phyloP scores from a whole-genome alignment of 1,139 yeast genomes.

The Yamadazyma kanchanaburiensis region DNA sequence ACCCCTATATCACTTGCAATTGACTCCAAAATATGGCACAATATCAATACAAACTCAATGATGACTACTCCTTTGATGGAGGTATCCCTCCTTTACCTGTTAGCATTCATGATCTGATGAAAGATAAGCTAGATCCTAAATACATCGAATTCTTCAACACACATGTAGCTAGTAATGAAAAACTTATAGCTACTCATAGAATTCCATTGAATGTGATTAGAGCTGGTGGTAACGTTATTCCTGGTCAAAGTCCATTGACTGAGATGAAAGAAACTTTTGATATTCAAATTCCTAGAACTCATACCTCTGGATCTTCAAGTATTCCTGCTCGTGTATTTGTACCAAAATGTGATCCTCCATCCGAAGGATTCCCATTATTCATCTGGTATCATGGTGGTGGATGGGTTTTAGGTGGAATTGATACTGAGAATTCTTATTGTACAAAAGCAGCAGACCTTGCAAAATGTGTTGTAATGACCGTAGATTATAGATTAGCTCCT shows the following conservation, averaged over 20 bases:
- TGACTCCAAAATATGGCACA: too few relatives aligned
- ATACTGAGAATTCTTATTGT: constrained; percentile 45
- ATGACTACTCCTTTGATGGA: constrained; percentile 18
- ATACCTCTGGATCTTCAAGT: constrained; percentile 19
- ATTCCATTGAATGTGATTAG: constrained; percentile 33
- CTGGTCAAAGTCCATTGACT: constrained; percentile 35
- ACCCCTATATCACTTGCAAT: too few relatives aligned
- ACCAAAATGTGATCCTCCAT: constrained; percentile 35
- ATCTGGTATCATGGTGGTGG: constrained; percentile 52
- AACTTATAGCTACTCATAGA: constrained; percentile 39
- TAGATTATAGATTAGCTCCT: constrained; percentile 48
- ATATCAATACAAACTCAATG: constrained; percentile 13
- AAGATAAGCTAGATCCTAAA: constrained; percentile 22
- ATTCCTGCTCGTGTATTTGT: constrained; percentile 40
- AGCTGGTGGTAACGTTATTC: constrained; percentile 45
- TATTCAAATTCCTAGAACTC: constrained; percentile 32
- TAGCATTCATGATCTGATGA: constrained; percentile 20
- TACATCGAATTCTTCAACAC: constrained; percentile 33
- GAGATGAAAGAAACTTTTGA: constrained; percentile 28
- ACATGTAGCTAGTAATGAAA: constrained; percentile 24
- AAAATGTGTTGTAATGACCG: constrained; percentile 33
- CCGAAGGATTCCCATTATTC: constrained; percentile 41
- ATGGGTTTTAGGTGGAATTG: constrained; percentile 45
- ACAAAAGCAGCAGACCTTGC: constrained; percentile 37
- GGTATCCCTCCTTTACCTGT: constrained; percentile 23